A percentile compares a stretch with the other conserved stretches of the same genome.
Conservation (phyloP, 2,329 filamentous ascomycete species). For the Ceratocystis huliohia region DNA sequence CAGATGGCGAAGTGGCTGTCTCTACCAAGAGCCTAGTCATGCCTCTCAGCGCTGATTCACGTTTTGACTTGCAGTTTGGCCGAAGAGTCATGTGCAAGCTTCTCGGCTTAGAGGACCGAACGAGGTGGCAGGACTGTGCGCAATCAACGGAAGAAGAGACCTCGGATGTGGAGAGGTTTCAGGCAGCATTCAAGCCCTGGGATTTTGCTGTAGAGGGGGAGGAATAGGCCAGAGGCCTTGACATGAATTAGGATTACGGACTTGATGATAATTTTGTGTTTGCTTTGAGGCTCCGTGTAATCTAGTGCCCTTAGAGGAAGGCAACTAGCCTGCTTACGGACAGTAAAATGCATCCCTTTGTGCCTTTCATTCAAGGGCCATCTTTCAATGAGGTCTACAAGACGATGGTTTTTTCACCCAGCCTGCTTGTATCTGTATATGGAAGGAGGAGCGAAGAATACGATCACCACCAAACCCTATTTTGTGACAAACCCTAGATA, state of each 20-base stretch:
- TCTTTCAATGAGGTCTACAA: no score
- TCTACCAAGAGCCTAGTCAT: constrained; percentile 54
- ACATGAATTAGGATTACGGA: background rate
- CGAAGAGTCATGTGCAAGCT: constrained; percentile 80
- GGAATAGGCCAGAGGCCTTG: background rate
- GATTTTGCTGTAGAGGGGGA: constrained; percentile 53
- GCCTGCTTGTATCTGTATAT: no score
- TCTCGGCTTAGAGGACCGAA: constrained; percentile 62
- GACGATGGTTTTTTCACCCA: no score
- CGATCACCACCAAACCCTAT: background rate
- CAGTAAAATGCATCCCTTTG: no score
- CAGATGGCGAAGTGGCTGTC: constrained; percentile 35
- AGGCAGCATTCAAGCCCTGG: constrained; percentile 68
- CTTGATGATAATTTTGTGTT: background rate
- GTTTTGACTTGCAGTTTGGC: constrained; percentile 86
- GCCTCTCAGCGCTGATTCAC: constrained; percentile 54
- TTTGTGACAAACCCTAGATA: background rate
- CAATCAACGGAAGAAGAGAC: constrained; percentile 70
- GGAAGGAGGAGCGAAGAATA: no score
- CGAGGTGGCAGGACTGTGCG: constrained; percentile 72
- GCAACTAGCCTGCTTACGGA: no score
- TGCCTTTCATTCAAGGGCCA: no score
- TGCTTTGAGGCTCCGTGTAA: no score
- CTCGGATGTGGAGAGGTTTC: constrained; percentile 65
- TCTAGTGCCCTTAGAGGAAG: no score